These are phyloP conservation scores for Tricholoma sp. DNA, from an alignment of 768 basidiomycete species.

Conservation along the genomic window DNA sequence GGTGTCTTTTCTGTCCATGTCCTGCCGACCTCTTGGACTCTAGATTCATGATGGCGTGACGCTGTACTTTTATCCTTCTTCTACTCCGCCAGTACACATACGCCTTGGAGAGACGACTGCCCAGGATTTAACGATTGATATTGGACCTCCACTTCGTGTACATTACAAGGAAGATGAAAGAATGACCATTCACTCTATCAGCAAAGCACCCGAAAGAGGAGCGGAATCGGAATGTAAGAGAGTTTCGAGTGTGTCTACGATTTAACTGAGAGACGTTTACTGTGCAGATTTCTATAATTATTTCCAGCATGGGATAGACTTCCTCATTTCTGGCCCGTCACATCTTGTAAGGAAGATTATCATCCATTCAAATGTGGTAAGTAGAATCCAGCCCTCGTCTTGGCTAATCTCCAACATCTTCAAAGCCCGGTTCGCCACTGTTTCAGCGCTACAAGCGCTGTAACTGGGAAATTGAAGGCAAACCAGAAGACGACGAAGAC, in stretches of 20 bases:
- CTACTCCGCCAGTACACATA: slow-evolving; percentile 49
- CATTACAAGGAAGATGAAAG: slow-evolving; percentile 89
- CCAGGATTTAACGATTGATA: slow-evolving; percentile 73
- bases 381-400: slow-evolving; percentile 19
- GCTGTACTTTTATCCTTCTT: slow-evolving; percentile 60
- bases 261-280: slow-evolving; percentile 4
- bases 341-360: slow-evolving; percentile 83
- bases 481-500: slow-evolving; percentile 80
- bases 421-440: slow-evolving; percentile 81
- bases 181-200: slow-evolving; percentile 75
- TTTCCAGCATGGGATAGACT: slow-evolving; percentile 87
- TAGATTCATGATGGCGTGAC: slow-evolving; percentile 74
- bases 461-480: slow-evolving; percentile 82
- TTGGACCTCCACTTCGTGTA: slow-evolving; percentile 72
- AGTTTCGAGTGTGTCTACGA: neutral
- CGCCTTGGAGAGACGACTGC: slow-evolving; percentile 72
- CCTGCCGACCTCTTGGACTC: neutral
- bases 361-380: slow-evolving; percentile 81
- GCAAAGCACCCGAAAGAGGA: slow-evolving; percentile 37
- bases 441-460: slow-evolving; percentile 92
- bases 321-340: slow-evolving; percentile 66
- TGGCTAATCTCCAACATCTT: neutral
- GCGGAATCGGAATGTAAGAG: slow-evolving; percentile 44
- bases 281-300: slow-evolving; percentile 85
- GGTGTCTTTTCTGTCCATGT: neutral